Base-by-base conservation (phyloP, 352 stramenopile species). In the Phytopythium cucurbitacearum region DNA sequence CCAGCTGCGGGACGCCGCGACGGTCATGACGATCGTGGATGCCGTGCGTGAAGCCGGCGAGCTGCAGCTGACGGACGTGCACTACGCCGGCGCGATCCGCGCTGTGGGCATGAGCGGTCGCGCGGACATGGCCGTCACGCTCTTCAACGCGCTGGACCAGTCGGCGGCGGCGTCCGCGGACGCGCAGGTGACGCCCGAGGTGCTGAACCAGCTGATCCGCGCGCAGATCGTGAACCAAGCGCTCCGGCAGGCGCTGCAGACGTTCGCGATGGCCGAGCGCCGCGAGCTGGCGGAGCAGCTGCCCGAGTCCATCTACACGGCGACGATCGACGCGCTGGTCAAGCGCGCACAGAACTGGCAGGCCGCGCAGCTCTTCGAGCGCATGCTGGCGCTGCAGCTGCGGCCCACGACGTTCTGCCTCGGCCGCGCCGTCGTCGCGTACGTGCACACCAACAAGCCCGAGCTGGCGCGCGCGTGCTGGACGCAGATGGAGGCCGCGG, bases 121-220 rank as follows among this genome's bases (percentile, higher is more conserved):
- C 4, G 46, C 76, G 0, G 81, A 94, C 53, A 57, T 74, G 33
- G 73, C 80, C 0, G 69, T 85, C 44, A 58, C 69, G 34, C 41
- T 91, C 32, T 87, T 91, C 48, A 66, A 69, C 34, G 57, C 73
- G 50, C 88, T 94, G 80, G 75, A 91, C 50, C 69, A 86, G 38
- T 9, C 41, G 38, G 73, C 73, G n/a, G 62, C 81, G 54, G 58
- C 62, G 10, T 39, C 74, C 10, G 65, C 69, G 6, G 35, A 15
- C 33, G 42, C 47, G n/a, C 42, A 16, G 47, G 35, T 3, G 47
- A 53, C 8, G 47, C 47, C 3, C 1, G 47, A 53, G n/a, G 47
- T 53, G 13, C 90, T 89, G 53, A 88, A 66, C 47, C 81, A 92
- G 49, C 59, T 92, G 8, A 89, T 94, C 36, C 84, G 84, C 6